These are phyloP conservation scores for Monilinia polystroma DNA, from an alignment of 2,329 filamentous ascomycete genomes.

Conservation along the genomic window DNA sequence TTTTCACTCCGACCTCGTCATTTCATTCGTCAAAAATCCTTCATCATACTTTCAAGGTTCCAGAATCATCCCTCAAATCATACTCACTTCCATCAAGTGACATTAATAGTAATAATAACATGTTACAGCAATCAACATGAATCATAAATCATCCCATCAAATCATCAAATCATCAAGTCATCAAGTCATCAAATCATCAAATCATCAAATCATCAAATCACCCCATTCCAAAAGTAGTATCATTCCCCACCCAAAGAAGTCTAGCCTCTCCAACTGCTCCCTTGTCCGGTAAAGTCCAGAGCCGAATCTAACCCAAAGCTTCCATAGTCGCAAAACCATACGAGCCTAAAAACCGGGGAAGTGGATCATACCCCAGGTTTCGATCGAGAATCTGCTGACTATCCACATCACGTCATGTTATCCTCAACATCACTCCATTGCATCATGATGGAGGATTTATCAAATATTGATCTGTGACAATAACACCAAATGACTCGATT, in stretches of 20 bases:
- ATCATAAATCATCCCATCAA: too few relatives aligned
- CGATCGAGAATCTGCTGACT: slow-evolving; percentile 11
- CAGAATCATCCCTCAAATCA: too few relatives aligned
- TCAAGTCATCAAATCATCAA: too few relatives aligned
- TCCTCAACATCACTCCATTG: too few relatives aligned
- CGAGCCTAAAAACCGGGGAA: slow-evolving; percentile 12
- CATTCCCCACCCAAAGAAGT: not conserved
- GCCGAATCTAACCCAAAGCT: not conserved
- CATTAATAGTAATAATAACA: not conserved
- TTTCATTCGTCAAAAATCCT: not conserved
- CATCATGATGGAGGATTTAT: too few relatives aligned
- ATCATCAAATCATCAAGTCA: not conserved
- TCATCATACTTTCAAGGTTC: too few relatives aligned
- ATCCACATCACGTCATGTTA: not conserved
- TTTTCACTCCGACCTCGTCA: not conserved
- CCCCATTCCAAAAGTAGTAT: slow-evolving; percentile 6
- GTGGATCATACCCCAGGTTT: slow-evolving; percentile 19
- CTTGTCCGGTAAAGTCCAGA: slow-evolving; percentile 5
- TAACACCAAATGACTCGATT: too few relatives aligned
- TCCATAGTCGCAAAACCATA: too few relatives aligned
- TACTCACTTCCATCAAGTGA: not conserved
- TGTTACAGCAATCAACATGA: too few relatives aligned
- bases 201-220: not conserved
- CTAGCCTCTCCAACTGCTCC: not conserved
- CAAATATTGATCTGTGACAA: too few relatives aligned